These are phyloP conservation scores for Cryptosporidium sp. DNA, from an alignment of 169 alveolate species.

Conservation along the genomic window DNA sequence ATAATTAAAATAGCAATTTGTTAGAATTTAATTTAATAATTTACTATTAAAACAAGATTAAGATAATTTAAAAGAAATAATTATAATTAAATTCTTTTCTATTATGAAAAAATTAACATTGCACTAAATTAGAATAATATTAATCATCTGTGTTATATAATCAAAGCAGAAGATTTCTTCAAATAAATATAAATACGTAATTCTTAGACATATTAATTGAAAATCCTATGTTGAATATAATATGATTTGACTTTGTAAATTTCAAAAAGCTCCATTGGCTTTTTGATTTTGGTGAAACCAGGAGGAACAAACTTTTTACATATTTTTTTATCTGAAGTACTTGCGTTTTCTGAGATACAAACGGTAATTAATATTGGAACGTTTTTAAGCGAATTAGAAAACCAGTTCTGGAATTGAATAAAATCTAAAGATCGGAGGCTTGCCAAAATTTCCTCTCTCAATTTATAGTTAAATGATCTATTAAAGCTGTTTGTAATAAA, in stretches of 20 bases:
- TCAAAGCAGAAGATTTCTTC: too few relatives aligned
- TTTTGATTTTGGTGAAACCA: slow-evolving; percentile 32
- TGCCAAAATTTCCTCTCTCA: slow-evolving; percentile 1
- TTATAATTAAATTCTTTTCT: too few relatives aligned
- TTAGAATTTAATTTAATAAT: too few relatives aligned
- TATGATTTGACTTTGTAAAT: slow-evolving; percentile 26
- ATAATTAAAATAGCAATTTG: too few relatives aligned
- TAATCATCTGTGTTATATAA: background rate
- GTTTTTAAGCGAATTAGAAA: slow-evolving; percentile 21
- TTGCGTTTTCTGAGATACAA: slow-evolving; percentile 13
- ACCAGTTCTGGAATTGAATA: slow-evolving; percentile 32
- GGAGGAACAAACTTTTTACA: slow-evolving; percentile 28
- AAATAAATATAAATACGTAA: background rate
- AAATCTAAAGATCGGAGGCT: slow-evolving; percentile 8
- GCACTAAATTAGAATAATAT: too few relatives aligned
- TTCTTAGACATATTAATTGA: background rate
- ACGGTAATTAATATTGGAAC: slow-evolving; percentile 45
- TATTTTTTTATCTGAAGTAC: background rate
- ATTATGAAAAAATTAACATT: too few relatives aligned
- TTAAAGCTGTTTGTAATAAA: slow-evolving; percentile 9
- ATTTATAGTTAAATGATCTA: slow-evolving; percentile 23
- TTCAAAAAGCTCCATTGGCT: background rate
- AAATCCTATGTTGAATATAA: slow-evolving; percentile 11
- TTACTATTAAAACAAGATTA: too few relatives aligned
- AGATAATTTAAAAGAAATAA: too few relatives aligned